Conservation (phyloP, 768 basidiomycete genomes). For the Bullera alba region DNA sequence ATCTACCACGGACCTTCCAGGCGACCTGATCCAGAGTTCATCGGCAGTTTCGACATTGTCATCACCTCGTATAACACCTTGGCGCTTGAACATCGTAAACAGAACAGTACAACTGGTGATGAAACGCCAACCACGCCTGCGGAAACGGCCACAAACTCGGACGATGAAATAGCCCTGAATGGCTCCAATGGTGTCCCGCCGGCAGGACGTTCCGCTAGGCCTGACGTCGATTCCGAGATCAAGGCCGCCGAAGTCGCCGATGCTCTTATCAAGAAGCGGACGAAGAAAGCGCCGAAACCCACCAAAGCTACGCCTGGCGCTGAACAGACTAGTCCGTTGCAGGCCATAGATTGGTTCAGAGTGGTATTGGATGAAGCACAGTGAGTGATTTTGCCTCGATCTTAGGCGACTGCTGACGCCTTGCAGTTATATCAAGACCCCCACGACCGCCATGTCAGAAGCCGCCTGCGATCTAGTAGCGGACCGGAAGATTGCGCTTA, state of each 20-base stretch:
- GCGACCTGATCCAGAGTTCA: constrained; percentile 71
- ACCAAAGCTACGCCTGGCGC: constrained; percentile 22
- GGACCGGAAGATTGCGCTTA: constrained; percentile 84
- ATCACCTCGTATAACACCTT: constrained; percentile 96
- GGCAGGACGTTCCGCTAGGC: constrained; percentile 22
- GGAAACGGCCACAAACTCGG: constrained; percentile 45
- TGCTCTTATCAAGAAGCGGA: constrained; percentile 49
- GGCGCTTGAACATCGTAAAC: constrained; percentile 89
- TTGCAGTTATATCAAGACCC: constrained; percentile 96
- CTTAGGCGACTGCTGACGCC: constrained; percentile 4
- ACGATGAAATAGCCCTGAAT: constrained; percentile 61
- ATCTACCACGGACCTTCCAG: constrained; percentile 91
- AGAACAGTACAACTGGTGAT: constrained; percentile 59
- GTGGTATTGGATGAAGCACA: constrained; percentile 91
- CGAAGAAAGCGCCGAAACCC: constrained; percentile 54
- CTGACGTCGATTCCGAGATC: constrained; percentile 44
- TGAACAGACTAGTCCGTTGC: constrained; percentile 69
- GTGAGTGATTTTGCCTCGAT: constrained; percentile 54
- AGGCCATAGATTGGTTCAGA: constrained; percentile 93
- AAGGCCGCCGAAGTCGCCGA: constrained; percentile 47
- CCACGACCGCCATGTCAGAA: constrained; percentile 83
- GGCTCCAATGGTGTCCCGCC: too few relatives aligned
- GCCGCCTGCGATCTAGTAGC: constrained; percentile 93
- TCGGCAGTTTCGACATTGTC: constrained; percentile 92
- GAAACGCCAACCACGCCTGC: constrained; percentile 43